These are phyloP conservation scores for Tricharina praecox DNA, from an alignment of 495 filamentous ascomycete genomes.

Conservation along the genomic window DNA sequence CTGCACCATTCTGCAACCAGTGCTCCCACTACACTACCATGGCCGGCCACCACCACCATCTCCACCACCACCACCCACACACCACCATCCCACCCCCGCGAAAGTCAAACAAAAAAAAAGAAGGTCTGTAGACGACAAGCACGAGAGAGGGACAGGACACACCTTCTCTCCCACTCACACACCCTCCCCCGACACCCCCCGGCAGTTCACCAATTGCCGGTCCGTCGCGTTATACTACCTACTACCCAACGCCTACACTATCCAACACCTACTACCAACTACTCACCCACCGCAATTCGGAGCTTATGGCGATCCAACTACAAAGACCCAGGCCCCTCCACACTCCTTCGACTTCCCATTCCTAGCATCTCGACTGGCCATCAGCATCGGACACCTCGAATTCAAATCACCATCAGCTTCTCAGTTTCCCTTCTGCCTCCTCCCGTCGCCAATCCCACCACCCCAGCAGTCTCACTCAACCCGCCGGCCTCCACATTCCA, in stretches of 20 bases:
- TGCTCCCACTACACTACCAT: neutral
- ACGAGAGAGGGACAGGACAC: neutral
- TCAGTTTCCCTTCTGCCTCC: neutral
- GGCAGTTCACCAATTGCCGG: neutral
- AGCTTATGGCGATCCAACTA: neutral
- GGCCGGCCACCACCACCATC: neutral
- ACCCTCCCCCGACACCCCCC: too few relatives aligned
- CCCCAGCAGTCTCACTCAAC: too few relatives aligned
- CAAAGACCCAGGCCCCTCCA: slow-evolving; percentile 2
- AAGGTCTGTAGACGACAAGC: too few relatives aligned
- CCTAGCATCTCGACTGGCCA: too few relatives aligned
- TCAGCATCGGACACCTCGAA: too few relatives aligned
- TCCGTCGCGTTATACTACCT: neutral
- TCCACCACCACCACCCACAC: neutral
- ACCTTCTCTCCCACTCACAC: too few relatives aligned
- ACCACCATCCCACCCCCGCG: neutral
- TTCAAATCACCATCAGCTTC: too few relatives aligned
- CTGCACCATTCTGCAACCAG: neutral
- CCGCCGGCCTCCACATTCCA: neutral
- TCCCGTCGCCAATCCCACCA: neutral
- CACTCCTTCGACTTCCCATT: neutral
- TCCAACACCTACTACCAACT: neutral
- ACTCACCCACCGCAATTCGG: too few relatives aligned
- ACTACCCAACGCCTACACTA: slow-evolving; percentile 1
- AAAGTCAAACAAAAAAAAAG: neutral